Evolutionary conservation across 768 basidiomycete genomes (phyloP), one percentile per base, ranked within the genome.

Genomic region (Kwoniella europaea): DNA sequence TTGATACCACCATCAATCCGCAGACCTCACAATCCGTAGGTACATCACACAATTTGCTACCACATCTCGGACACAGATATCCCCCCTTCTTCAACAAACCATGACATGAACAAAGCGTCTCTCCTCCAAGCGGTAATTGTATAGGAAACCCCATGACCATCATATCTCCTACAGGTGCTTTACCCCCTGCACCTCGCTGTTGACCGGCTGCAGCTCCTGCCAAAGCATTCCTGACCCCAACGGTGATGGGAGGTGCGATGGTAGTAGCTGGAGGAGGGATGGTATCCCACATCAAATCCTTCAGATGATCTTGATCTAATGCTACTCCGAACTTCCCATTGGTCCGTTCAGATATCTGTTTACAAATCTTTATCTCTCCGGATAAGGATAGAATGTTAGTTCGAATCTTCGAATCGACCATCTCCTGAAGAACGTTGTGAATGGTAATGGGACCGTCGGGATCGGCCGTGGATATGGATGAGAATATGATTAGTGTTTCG

Each of bases 111-210:
- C 97, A 99, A 20, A 98, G 86, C 65, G 91, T 91, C 9, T 90
- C 43, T 90, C 90, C 3, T 91, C 91, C 10, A 89, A 89, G 75
- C 0, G 95, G 92, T 6, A 97, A 86, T 18, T 94, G 90, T 16
- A 92, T 93, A 1, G 97, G 97, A 84, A 99, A 99, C 10, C 97
- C 97, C 93, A 99, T 98, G 88, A 97, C 92, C 92, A 99, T 97
- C 63, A 99, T 86, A 84, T 98, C 96, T 0, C 81, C 79, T 13
- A 75, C 79, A 15, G 81, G 82, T 0, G 82, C 68, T 41, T 77
- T 71, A 58, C 71, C 74, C 3, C 71, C 75, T n/a, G 58, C 72
- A 4, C 65, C 64, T n/a, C 63, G 22, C 2, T 67, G 71, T 15
- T 60, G 71, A 0, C 90, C 88, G 22, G 88, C 88, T 10, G 85